Percentiles rank a stretch among this genome's conserved stretches.
Evolutionary conservation across 75 land plant genomes (phyloP).

Genomic region (Sequoia sempervirens): DNA sequence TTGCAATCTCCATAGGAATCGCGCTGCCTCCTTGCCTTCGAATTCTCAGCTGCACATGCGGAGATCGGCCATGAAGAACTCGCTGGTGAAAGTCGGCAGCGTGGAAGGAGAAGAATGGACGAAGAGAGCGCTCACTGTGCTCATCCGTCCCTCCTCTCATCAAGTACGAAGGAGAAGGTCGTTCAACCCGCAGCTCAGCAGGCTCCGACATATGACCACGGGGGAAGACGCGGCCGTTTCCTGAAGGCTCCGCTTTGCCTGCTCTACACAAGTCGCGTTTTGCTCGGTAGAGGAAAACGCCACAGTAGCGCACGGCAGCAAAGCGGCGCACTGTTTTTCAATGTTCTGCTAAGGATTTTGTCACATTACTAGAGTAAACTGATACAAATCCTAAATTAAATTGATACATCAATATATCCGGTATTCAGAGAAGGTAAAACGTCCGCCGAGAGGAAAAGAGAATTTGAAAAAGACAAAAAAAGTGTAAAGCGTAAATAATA

Average conservation of each 20-base stretch:
- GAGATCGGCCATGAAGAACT: slow-evolving; percentile 13
- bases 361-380: too few species aligned
- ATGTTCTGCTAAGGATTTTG: too few species aligned
- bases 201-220: slow-evolving; percentile 15
- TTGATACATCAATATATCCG: too few species aligned
- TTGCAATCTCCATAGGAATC: background rate
- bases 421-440: too few species aligned
- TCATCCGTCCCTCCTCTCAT: slow-evolving; percentile 33
- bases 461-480: too few species aligned
- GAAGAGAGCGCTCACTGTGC: slow-evolving; percentile 13
- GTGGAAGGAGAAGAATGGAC: slow-evolving; percentile 14
- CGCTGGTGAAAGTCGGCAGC: slow-evolving; percentile 3
- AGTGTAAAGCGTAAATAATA: too few species aligned
- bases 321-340: too few species aligned
- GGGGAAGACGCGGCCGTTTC: background rate
- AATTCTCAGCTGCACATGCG: background rate
- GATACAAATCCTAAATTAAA: too few species aligned
- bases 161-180: slow-evolving; percentile 18
- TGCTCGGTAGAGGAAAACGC: too few species aligned
- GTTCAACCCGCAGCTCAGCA: slow-evolving; percentile 20
- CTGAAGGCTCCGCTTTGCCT: background rate
- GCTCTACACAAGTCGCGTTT: too few species aligned
- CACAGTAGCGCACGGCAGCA: too few species aligned
- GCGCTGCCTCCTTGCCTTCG: background rate
- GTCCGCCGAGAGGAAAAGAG: too few species aligned